Percentiles rank a stretch among this genome's conserved stretches.
phyloP scores from a whole-genome alignment of 129 eudicot species.

The Apium graveolens region DNA sequence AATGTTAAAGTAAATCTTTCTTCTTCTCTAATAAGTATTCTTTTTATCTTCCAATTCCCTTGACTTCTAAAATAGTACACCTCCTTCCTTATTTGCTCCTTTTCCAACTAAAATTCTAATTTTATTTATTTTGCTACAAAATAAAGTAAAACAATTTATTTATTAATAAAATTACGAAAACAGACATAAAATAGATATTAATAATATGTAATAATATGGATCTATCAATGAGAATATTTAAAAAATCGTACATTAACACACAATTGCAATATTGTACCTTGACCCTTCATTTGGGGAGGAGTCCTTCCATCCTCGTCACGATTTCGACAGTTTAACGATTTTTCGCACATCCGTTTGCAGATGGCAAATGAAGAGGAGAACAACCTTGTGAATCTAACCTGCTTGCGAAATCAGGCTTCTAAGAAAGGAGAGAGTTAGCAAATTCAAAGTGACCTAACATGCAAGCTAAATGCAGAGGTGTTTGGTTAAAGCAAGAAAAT shows the following conservation, averaged over 20 bases:
- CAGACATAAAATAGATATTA: too few relatives aligned
- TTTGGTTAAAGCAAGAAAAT: constrained; percentile 14
- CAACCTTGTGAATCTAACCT: constrained; percentile 28
- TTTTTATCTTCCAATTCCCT: too few relatives aligned
- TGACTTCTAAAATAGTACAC: too few relatives aligned
- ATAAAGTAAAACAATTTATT: too few relatives aligned
- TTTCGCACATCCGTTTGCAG: constrained; percentile 41
- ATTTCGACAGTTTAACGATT: constrained; percentile 17
- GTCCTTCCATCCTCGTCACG: constrained; percentile 19
- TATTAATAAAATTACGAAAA: too few relatives aligned
- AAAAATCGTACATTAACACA: constrained; percentile 41
- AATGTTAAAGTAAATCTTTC: too few relatives aligned
- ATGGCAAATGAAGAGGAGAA: constrained; percentile 49
- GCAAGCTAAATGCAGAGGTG: constrained; percentile 43
- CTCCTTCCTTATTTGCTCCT: too few relatives aligned
- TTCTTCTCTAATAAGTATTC: too few relatives aligned
- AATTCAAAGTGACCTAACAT: constrained; percentile 32
- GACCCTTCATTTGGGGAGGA: constrained; percentile 30
- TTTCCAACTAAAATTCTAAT: too few relatives aligned
- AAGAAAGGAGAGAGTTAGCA: constrained; percentile 22
- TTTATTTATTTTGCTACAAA: too few relatives aligned
- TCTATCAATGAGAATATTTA: constrained; percentile 35
- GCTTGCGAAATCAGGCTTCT: constrained; percentile 35
- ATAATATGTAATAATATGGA: too few relatives aligned
- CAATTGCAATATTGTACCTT: constrained; percentile 38